Base-by-base conservation (phyloP, 169 alveolate genomes). In the Plasmodium knowlesi region DNA sequence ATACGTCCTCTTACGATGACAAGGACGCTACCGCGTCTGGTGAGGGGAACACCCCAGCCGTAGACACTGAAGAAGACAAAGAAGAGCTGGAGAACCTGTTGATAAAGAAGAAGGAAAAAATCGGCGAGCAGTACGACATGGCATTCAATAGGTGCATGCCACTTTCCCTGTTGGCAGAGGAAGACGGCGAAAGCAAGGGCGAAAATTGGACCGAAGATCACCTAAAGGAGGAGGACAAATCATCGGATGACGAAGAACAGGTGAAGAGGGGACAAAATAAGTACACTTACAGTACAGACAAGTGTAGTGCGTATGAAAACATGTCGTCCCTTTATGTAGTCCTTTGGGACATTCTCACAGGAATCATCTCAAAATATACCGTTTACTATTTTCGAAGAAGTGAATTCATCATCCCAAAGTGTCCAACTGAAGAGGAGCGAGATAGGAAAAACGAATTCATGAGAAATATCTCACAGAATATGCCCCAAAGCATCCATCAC, bases 271-370 rank as follows among this genome's bases (percentile, higher is more conserved):
- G 46, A 10, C 25, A 81, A 19, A 91, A 72, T 25, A 82, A 91
- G 74, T 91, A 91, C 50, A 9, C 82, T 25, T 82, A 91, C 61
- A 50, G 73, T 53, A 30, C 73, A 34, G 30, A 37, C 8, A 72
- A 32, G 37, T 41, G 80, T 12, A 71, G 32, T 61, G 71, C 61
- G 28, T 91, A 91, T 43, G 92, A 73, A 81, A 41, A 82, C 32
- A 41, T 91, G 88, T 91, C 92, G 88, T 91, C 92, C 25, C 32
- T 91, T n/a, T 91, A 82, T 91, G 81, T 82, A 43, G 86, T 91
- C 37, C 78, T 91, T 14, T 91, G 95, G 95, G 95, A 91, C 71
- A 82, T 91, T 28, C 71, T 91, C 70, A 84, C 92, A 54, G 70
- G 83, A 10, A 54, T 22, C 22, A 83, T 78, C 70, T 74, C 93